Base-by-base conservation (phyloP, 768 basidiomycete species). In the Boletus sp. region DNA sequence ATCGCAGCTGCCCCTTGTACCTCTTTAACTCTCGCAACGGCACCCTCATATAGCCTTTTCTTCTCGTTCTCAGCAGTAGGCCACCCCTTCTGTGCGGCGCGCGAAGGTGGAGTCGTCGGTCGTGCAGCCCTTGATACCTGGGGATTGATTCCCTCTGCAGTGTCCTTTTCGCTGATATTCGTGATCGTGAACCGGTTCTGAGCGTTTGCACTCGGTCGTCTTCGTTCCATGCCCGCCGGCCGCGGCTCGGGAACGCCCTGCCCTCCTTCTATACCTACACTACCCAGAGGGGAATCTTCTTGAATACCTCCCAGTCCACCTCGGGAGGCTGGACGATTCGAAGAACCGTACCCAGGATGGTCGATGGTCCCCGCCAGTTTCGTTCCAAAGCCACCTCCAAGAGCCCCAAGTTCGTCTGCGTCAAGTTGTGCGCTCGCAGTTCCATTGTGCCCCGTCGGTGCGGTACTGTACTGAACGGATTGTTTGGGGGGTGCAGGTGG, bases 21-120 rank as follows among this genome's bases (percentile, higher is more conserved):
- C 35, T 66, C 65, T 44, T 75, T 70, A 30, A 77, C 77, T 47
- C 51, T 70, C 5, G 65, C 74, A 49, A 72, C 69, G 0, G 77
- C 78, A 35, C 55, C 68, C 29, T 79, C 74, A 35, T 79, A 70
- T 45, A 70, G 11, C 38, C 60, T 47, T 54, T 59, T 68, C 66
- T 81, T 81, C 55, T 81, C 79, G 42, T 78, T 72, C 58, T 78
- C 80, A 5, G 78, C 79, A 2, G 66, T 68, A 3, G 57, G 55
- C 66, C 66, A 70, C 13, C 23, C 34, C 32, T 50, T 66, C 35
- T 46, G 56, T 4, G 50, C 44, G 55, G 64, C 58, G 38, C 57
- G 75, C 60, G 66, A 53, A 52, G 68, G 57, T 23, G 69, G 53
- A 41, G 69, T 60, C 52, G 67, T 38, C 54, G 70, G 61, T 7